Base-by-base conservation (phyloP, 2,329 filamentous ascomycete genomes). In the Trichophyton simii region DNA sequence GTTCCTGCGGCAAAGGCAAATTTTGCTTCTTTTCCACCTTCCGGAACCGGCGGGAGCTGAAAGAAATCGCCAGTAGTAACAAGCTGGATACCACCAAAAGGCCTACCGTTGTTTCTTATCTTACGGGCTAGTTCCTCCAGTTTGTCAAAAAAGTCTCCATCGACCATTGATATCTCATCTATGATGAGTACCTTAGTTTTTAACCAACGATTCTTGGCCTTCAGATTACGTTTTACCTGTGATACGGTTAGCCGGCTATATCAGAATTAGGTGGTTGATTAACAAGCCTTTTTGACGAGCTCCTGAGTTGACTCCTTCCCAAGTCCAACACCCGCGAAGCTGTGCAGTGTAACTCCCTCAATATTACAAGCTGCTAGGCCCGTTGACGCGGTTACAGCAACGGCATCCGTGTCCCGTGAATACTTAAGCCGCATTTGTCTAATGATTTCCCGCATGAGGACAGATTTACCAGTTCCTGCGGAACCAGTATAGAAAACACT, bases 401-500 rank as follows among this genome's bases (percentile, higher is more conserved):
- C 82, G 61, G 89, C 83, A 71, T 96, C 94, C 0, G 87, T 85
- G 66, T 96, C 89, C 58, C 82, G 81, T 2, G 76, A 77, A 72
- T 87, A 87, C 70, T 95, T 96, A 65, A 83, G 83, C 63, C 87
- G 88, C 58, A 99, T 72, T 3, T 88, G 84, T 3, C 82, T 77
- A 67, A 99, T 97, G 63, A 97, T 96, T 66, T 95, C 86, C 65
- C 91, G 84, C 82, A 99, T 90, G 62, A 99, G 76, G 3, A 99
- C 92, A 1, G 94, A 99, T 78, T 99, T 99, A 73, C 94, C 94
- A 3, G 94, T 96, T 79, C 84, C 91, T 62, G 94, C 94, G 63
- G 94, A 95, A 67, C 94, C 94, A 0, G 94, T 99, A 73, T 99
- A 99, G 78, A 99, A 99, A 1, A 96, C 91, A 68, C 92, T 97